phyloP scores from a whole-genome alignment of 306 rosid species.

The Malus domestica region DNA sequence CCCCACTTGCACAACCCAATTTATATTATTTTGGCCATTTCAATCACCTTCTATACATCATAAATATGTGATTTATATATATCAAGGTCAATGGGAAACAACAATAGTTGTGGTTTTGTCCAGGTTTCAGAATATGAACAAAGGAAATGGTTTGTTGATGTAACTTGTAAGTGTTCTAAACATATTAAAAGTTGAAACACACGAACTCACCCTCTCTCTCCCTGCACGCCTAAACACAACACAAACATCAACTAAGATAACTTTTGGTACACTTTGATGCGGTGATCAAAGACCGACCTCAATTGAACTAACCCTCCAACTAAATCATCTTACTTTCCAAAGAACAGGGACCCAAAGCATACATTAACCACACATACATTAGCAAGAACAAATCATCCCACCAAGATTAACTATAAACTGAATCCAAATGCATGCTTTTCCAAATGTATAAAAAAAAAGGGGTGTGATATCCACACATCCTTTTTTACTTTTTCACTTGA shows the following conservation, averaged over 20 bases:
- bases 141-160: neutral
- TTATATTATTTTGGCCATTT: neutral
- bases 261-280: neutral
- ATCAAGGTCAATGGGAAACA: too few relatives aligned
- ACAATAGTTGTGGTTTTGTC: neutral
- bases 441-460: neutral
- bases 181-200: too few relatives aligned
- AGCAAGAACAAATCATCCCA: neutral
- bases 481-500: constrained; percentile 41
- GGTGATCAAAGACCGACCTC: neutral
- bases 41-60: neutral
- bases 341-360: neutral
- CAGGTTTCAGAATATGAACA: neutral
- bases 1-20: neutral
- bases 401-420: neutral
- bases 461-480: too few relatives aligned
- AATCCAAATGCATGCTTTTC: neutral
- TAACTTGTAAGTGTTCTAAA: too few relatives aligned
- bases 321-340: neutral
- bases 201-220: too few relatives aligned
- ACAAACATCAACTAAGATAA: too few relatives aligned
- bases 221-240: too few relatives aligned
- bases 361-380: neutral
- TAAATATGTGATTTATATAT: neutral
- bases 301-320: neutral